Evolutionary conservation across 305 asterid species (phyloP).

Genomic region (Fraxinus latifolia): DNA sequence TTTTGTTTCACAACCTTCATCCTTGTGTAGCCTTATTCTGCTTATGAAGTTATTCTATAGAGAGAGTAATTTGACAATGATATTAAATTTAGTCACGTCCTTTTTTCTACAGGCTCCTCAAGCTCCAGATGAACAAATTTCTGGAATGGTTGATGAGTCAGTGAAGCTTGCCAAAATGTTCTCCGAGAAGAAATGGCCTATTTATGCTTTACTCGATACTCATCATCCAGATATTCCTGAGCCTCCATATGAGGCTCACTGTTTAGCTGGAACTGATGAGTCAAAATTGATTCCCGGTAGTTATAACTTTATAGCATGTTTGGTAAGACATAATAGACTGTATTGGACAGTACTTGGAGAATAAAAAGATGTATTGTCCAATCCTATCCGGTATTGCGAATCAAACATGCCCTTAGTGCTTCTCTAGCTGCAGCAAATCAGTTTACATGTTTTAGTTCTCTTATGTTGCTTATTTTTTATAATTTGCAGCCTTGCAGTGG

Average conservation of each 20-base stretch:
- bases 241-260: conserved; percentile 82
- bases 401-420: not conserved
- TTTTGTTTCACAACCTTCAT: no score
- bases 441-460: not conserved
- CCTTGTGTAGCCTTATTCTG: not conserved
- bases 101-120: conserved; percentile 63
- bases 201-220: conserved; percentile 63
- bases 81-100: not conserved
- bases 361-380: not conserved
- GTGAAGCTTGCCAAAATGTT: conserved; percentile 61
- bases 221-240: conserved; percentile 88
- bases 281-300: conserved; percentile 73
- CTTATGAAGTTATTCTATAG: not conserved
- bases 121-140: conserved; percentile 60
- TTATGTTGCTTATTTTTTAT: conserved; percentile 20
- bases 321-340: not conserved
- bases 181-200: conserved; percentile 70
- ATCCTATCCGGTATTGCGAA: not conserved
- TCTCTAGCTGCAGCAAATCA: not conserved
- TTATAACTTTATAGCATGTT: not conserved
- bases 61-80: not conserved
- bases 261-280: conserved; percentile 72
- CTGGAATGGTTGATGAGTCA: conserved; percentile 77
- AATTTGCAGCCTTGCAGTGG: conserved; percentile 66
- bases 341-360: not conserved